Base-by-base conservation (phyloP, 2,329 filamentous ascomycete genomes). In the Coleophoma crateriformis region DNA sequence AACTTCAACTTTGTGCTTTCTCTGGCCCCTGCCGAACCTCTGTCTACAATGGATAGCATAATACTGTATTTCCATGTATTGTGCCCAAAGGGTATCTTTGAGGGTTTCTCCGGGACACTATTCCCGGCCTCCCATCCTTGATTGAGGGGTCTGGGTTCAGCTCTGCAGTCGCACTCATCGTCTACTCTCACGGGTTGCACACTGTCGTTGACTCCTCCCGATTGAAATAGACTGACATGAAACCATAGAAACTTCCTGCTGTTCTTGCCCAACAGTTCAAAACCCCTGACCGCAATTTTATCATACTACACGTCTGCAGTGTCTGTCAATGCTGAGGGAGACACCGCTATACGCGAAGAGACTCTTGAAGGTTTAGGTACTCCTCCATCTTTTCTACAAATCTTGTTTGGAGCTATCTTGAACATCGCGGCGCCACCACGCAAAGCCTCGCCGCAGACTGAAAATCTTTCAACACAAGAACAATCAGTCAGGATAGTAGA, bases 311-410 rank as follows among this genome's bases (percentile, higher is more conserved):
- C 88, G 51, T 87, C 90, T 45, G 88, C 92, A 59, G 84, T 95
- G 65, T 90, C 88, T 68, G 77, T 99, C 66, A 96, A 89, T 63
- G 78, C 90, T 53, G 94, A 99, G 77, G 94, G 94, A 68, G 94
- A 97, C 73, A 94, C 94, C 59, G 79, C 88, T 62, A 85, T 97
- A 62, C 89, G 85, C 74, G 91, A 95, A 73, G 90, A 96, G 67
- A 87, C 85, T 66, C 81, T 96, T 64, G 82, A 95, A 78, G 88
- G 91, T 73, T 77, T 95, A 91, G 92, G 92, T 96, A 96, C 79
- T 82, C 78, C 77, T 68, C 64, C 71, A 64, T 84, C 81, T 72
- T 79, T 90, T 80, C 73, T 85, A 68, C 77, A 81, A 69, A 76
- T 79, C 72, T 76, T 90, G 62, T 88, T 91, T 76, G 87, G 87